These are phyloP conservation scores for Aspergillus sp. DNA, from an alignment of 2,329 filamentous ascomycete genomes.

Conservation along the genomic window DNA sequence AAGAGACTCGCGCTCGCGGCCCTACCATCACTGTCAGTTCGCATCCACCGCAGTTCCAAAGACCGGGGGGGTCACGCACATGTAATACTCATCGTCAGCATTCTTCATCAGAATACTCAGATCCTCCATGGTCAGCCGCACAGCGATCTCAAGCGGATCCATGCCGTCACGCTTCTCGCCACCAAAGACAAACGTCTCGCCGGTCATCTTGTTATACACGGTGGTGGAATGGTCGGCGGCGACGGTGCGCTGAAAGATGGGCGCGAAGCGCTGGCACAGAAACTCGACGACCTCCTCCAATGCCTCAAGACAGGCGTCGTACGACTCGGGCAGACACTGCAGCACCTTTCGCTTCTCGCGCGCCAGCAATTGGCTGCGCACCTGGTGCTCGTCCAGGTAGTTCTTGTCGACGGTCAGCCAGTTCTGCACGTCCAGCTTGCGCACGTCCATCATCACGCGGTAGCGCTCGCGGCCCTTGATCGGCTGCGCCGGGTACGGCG, in stretches of 20 bases:
- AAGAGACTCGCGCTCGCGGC: constrained; percentile 54
- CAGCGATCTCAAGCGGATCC: constrained; percentile 51
- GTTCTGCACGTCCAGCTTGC: constrained; percentile 44
- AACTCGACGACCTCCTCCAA: constrained; percentile 47
- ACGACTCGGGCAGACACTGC: constrained; percentile 44
- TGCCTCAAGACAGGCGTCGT: constrained; percentile 48
- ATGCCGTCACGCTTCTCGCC: constrained; percentile 27
- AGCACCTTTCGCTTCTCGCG: constrained; percentile 43
- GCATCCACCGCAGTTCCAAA: background rate
- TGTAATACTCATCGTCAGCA: constrained; percentile 47
- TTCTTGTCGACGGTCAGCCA: constrained; percentile 51
- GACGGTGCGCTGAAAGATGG: constrained; percentile 39
- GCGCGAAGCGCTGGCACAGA: constrained; percentile 44
- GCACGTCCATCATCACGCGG: constrained; percentile 49
- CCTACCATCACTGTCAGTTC: constrained; percentile 23
- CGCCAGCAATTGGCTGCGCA: constrained; percentile 42
- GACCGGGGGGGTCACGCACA: constrained; percentile 34
- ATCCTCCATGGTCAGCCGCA: constrained; percentile 53
- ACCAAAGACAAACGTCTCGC: constrained; percentile 44
- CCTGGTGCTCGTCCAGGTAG: constrained; percentile 44
- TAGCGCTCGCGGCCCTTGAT: constrained; percentile 41
- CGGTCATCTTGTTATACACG: constrained; percentile 45
- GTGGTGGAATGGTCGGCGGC: constrained; percentile 25
- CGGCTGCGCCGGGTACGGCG: constrained; percentile 38
- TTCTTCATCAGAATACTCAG: constrained; percentile 50